Evolutionary conservation across 192 early-diverging fungal species (phyloP).

Genomic region (Diversispora epigaea): DNA sequence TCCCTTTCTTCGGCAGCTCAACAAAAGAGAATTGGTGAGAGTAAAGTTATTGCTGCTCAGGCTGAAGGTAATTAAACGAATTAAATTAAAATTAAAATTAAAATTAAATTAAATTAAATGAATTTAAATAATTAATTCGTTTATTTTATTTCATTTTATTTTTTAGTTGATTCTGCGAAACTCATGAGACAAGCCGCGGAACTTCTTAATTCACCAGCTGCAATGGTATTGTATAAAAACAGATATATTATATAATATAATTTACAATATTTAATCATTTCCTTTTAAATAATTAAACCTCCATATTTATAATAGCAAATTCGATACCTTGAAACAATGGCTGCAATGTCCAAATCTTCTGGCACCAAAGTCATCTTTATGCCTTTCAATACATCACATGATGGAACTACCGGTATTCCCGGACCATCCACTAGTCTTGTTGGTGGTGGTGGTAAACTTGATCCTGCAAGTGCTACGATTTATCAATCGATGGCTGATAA

Average conservation of each 20-base stretch:
- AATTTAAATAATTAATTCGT: no score
- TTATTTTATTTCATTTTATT: not conserved
- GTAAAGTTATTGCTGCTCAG: slow-evolving; percentile 86
- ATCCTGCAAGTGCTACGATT: not conserved
- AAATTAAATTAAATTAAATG: not conserved
- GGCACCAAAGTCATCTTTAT: slow-evolving; percentile 76
- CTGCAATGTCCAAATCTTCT: slow-evolving; percentile 67
- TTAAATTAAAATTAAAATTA: not conserved
- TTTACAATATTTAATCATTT: not conserved
- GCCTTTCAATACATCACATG: slow-evolving; percentile 35
- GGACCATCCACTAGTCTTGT: not conserved
- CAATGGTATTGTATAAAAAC: slow-evolving; percentile 39
- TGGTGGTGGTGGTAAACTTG: not conserved
- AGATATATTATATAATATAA: not conserved
- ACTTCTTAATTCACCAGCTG: slow-evolving; percentile 80
- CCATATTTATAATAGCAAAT: slow-evolving; percentile 67
- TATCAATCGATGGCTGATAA: not conserved
- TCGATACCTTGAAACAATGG: slow-evolving; percentile 85
- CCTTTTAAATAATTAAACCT: slow-evolving; percentile 3
- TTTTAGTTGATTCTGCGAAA: slow-evolving; percentile 76
- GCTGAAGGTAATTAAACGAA: slow-evolving; percentile 52
- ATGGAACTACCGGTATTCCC: no score
- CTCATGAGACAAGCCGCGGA: slow-evolving; percentile 93
- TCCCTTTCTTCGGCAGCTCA: slow-evolving; percentile 86
- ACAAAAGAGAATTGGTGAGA: slow-evolving; percentile 84